phyloP scores from a whole-genome alignment of 306 rosid genomes.

The Myrica gale region DNA sequence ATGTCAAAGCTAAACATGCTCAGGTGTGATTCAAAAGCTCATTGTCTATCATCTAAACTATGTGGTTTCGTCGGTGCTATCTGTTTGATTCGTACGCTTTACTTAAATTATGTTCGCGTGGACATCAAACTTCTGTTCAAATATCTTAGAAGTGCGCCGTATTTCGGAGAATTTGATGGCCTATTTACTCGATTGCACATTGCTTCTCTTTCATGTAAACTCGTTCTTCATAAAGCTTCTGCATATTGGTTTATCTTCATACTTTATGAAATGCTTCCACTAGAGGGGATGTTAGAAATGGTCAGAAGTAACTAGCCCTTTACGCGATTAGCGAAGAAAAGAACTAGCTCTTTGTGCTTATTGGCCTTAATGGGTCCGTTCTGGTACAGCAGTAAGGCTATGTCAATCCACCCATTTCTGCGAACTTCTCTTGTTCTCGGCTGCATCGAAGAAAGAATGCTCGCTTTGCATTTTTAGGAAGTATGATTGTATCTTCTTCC shows the following conservation, averaged over 20 bases:
- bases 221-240: neutral
- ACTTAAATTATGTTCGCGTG: neutral
- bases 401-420: too few relatives aligned
- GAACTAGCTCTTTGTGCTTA: too few relatives aligned
- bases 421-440: neutral
- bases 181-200: neutral
- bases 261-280: neutral
- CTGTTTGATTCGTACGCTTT: neutral
- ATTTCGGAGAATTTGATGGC: neutral
- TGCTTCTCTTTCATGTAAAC: neutral
- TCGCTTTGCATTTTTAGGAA: neutral
- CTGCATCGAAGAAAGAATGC: too few relatives aligned
- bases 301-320: too few relatives aligned
- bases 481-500: neutral
- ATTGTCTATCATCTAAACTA: neutral
- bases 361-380: too few relatives aligned
- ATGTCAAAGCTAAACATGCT: constrained; percentile 92
- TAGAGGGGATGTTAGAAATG: too few relatives aligned
- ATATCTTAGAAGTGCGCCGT: neutral
- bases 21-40: constrained; percentile 49
- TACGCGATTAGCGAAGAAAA: too few relatives aligned
- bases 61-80: neutral
- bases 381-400: too few relatives aligned
- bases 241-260: neutral
- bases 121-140: neutral